Evolutionary conservation across 495 filamentous ascomycete genomes (phyloP).

Genomic region (Astrocystis sublimbata): DNA sequence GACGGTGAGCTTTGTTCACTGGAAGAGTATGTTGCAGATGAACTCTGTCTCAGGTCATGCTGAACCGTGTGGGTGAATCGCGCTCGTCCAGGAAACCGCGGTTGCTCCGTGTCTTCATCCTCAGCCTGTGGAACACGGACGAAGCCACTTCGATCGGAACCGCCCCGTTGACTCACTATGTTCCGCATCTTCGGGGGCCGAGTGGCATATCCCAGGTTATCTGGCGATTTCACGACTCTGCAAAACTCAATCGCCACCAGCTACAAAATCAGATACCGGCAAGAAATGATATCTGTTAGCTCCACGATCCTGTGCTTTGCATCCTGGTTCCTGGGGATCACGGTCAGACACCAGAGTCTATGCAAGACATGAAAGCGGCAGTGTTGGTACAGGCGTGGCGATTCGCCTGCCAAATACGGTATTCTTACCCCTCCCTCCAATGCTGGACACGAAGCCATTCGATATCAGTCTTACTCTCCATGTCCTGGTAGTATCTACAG

Average conservation of each 20-base stretch:
- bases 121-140: constrained; percentile 25
- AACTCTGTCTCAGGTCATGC: constrained; percentile 19
- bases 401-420: not conserved
- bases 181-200: not conserved
- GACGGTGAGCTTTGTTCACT: constrained; percentile 22
- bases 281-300: not conserved
- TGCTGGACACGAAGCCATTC: not conserved
- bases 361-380: not conserved
- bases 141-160: constrained; percentile 18
- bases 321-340: not conserved
- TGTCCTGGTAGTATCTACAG: not conserved
- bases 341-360: not conserved
- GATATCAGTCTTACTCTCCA: not conserved
- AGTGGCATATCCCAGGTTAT: not conserved
- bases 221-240: not conserved
- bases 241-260: not conserved
- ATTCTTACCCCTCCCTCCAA: constrained; percentile 1
- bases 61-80: constrained; percentile 25
- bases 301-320: not conserved
- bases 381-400: not conserved
- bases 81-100: constrained; percentile 11
- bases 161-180: not conserved
- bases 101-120: constrained; percentile 9
- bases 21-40: not conserved
- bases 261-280: not conserved